Evolutionary conservation across 176 grass and related monocot species (phyloP), one percentile per base, ranked within the genome.

Genomic region (Avena sativa): DNA sequence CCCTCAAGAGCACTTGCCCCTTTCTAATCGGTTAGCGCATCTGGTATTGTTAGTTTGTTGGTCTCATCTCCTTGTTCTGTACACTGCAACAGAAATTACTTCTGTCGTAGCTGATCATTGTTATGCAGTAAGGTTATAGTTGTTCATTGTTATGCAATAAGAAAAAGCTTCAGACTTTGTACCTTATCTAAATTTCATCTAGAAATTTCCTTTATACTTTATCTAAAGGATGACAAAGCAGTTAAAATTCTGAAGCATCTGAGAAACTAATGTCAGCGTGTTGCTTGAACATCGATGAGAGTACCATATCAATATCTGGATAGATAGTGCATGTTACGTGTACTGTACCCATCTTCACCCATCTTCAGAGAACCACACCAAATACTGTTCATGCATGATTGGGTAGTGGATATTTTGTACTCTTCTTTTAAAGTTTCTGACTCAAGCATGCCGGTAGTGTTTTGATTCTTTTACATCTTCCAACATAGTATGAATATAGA

Each of bases 191-290:
- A 30, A 30, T 30, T 30, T 30, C 30, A 30, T 30, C 30, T 30
- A 30, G 30, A 30, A 30, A 30, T 30, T 30, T 30, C 30, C 30
- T 30, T 30, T 30, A 2, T 30, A 30, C 30, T 30, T 30, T 30
- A 40, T 40, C 38, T 40, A 40, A 40, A 38, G 38, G 38, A 40
- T 40, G 38, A 40, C 5, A 40, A 2, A 40, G 6, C 4, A 6
- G 38, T 40, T 40, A 40, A 40, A 40, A 40, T 6, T 40, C 30
- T 40, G 38, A 40, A 40, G 38, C 30, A 30, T 30, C 43, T 95
- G 61, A 98, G 93, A 93, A 95, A 95, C 55, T 95, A 61, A 89
- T 98, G 93, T 95, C 71, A 93, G 93, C 92, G 51, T 84, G 56
- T 63, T 79, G 19, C 19, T 74, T 86, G 79, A 47, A 68, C n/a